Evolutionary conservation across 371 early-diverging fungal species (phyloP), one percentile per base, ranked within the genome.

Genomic region (Apophysomyces elegans): DNA sequence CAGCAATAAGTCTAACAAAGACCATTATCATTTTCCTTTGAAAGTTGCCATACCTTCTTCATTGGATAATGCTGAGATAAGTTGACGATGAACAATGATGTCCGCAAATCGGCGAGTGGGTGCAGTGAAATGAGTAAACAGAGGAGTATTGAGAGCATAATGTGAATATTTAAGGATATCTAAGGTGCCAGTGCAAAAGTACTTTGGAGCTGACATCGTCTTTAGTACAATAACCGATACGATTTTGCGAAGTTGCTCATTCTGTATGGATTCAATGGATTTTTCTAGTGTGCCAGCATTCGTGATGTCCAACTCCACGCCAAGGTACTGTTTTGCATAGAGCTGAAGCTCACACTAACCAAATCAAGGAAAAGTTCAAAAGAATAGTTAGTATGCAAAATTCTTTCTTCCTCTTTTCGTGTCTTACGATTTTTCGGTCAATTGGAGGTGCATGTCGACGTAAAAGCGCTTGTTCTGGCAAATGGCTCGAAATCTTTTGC

Each of bases 41-140:
- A 26, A 26, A 26, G 18, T 36, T 58, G 8, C 58, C 36, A 45
- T 5, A 44, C 43, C 41, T 60, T 65, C 63, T 69, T 67, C 72
- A 56, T 68, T 63, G 13, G 12, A 65, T 37, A 76, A 65, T 37
- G 76, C 72, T 38, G 69, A 38, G 36, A 76, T 74, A 7, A 93
- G 69, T 64, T 86, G 84, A n/a, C 97, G 91, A 68, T 98, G 99
- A 2, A 97, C 98, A 69, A 99, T 76, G 36, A 99, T 80, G 79
- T 99, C 99, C 59, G 96, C 90, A 78, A 94, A 98, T 60, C 99
- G 86, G 21, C 98, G 88, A 58, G 95, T 95, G 0, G 99, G 99
- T 6, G 96, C 93, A 37, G 95, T 94, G 67, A 96, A 96, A 68
- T 95, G 96, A 16, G 94, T 94, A 78, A 93, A 95, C 14, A 93